A percentile compares a stretch with the other conserved stretches of the same genome.
These are phyloP conservation scores for Bullera alba DNA, from an alignment of 768 basidiomycete genomes.

Conservation along the genomic window DNA sequence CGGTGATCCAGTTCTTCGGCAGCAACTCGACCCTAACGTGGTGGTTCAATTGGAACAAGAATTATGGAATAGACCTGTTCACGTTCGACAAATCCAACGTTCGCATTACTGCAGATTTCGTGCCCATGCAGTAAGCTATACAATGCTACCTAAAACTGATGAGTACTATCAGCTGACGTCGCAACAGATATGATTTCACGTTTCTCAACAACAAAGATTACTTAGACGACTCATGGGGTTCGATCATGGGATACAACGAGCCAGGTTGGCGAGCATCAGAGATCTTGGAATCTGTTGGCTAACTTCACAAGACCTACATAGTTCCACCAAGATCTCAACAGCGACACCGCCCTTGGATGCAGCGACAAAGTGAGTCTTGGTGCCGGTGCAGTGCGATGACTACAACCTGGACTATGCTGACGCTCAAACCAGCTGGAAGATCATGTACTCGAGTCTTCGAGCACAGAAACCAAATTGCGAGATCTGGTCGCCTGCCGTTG, in stretches of 20 bases:
- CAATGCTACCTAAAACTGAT: background rate
- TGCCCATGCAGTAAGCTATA: conserved; percentile 13
- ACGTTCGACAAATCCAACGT: background rate
- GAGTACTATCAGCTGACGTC: background rate
- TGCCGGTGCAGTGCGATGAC: background rate
- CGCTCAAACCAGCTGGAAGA: conserved; percentile 10
- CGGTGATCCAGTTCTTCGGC: conserved; percentile 20
- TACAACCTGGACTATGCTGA: background rate
- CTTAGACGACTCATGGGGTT: conserved; percentile 12
- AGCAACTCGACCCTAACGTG: conserved; percentile 9
- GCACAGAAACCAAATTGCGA: conserved; percentile 12
- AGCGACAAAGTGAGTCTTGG: background rate
- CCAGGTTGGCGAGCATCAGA: conserved; percentile 12
- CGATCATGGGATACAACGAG: conserved; percentile 29
- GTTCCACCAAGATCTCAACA: conserved; percentile 2
- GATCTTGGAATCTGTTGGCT: background rate
- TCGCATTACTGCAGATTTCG: conserved; percentile 4
- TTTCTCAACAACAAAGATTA: conserved; percentile 5
- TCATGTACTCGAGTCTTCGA: background rate
- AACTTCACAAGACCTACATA: background rate
- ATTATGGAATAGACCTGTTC: conserved; percentile 7
- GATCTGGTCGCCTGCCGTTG: conserved; percentile 19
- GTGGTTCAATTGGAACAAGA: conserved; percentile 22
- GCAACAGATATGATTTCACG: background rate
- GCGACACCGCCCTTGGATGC: conserved; percentile 1